Percentiles rank a stretch among this genome's conserved stretches.
These are phyloP conservation scores for Aspergillus sp. DNA, from an alignment of 2,329 filamentous ascomycete genomes.

Conservation along the genomic window DNA sequence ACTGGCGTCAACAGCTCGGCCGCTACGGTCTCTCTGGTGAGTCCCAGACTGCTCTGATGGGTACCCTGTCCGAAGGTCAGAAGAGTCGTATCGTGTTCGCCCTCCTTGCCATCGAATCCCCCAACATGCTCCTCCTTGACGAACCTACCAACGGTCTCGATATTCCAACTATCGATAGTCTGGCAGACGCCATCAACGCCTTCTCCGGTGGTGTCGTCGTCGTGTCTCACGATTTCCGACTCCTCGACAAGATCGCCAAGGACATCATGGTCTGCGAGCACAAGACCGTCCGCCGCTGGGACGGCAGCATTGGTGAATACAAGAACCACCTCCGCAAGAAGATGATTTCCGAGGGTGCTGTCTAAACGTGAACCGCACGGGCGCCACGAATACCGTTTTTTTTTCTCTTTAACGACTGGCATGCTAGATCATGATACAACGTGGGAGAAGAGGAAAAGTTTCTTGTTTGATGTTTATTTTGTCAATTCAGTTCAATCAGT, in stretches of 20 bases:
- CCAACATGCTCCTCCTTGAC: conserved; percentile 97
- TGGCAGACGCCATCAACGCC: conserved; percentile 96
- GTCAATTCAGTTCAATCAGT: neutral
- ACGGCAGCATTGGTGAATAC: conserved; percentile 87
- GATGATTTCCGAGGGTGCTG: conserved; percentile 86
- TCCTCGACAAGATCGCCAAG: conserved; percentile 99
- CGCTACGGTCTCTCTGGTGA: conserved; percentile 92
- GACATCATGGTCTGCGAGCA: conserved; percentile 99
- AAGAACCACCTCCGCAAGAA: conserved; percentile 99
- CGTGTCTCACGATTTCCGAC: conserved; percentile 97
- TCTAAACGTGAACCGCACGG: conserved; percentile 53
- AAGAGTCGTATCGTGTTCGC: conserved; percentile 98
- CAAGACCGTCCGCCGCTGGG: conserved; percentile 88
- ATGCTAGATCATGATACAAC: conserved; percentile 29
- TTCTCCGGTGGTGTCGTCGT: conserved; percentile 96
- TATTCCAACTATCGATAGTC: conserved; percentile 95
- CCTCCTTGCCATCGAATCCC: conserved; percentile 86
- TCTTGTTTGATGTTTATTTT: conserved; percentile 10
- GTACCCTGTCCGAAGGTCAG: conserved; percentile 94
- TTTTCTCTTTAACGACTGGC: conserved; percentile 28
- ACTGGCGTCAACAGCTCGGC: conserved; percentile 97
- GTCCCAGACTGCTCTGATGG: conserved; percentile 94
- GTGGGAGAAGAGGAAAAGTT: conserved; percentile 19
- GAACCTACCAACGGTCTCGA: conserved; percentile 99
- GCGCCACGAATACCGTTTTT: neutral